A percentile compares a stretch with the other conserved stretches of the same genome.
Evolutionary conservation across 345 rosid genomes (phyloP).

Genomic region (Corchorus olitorius): DNA sequence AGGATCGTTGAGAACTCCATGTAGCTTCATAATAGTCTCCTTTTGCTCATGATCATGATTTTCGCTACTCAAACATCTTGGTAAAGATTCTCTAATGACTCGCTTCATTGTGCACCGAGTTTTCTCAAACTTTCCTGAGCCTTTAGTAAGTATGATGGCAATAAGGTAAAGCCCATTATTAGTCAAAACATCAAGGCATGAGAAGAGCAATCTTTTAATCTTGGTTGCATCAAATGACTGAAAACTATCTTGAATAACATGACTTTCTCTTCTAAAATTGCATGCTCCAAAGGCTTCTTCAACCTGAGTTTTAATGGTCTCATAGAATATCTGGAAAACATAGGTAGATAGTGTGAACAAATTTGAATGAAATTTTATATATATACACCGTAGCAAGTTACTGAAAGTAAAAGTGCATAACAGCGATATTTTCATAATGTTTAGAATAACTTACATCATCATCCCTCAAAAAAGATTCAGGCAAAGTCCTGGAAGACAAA

Average conservation of each 20-base stretch:
- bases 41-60: slow-evolving; percentile 25
- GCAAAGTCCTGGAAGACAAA: slow-evolving; percentile 47
- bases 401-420: not conserved
- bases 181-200: slow-evolving; percentile 55
- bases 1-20: slow-evolving; percentile 50
- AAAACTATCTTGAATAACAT: slow-evolving; percentile 24
- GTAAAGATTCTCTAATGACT: slow-evolving; percentile 48
- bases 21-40: slow-evolving; percentile 40
- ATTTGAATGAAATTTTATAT: not conserved
- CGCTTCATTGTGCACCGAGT: slow-evolving; percentile 61
- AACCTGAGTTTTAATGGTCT: slow-evolving; percentile 51
- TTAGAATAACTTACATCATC: slow-evolving; percentile 70
- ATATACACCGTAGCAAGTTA: not conserved
- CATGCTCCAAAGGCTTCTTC: slow-evolving; percentile 63
- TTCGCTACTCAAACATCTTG: slow-evolving; percentile 22
- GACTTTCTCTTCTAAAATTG: slow-evolving; percentile 27
- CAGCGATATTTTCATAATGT: not conserved
- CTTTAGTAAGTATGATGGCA: slow-evolving; percentile 53
- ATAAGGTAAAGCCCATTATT: slow-evolving; percentile 62
- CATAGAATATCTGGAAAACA: slow-evolving; percentile 62
- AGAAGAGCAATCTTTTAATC: slow-evolving; percentile 36
- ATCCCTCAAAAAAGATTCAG: slow-evolving; percentile 75
- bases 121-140: slow-evolving; percentile 46
- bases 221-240: slow-evolving; percentile 31
- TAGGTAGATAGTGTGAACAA: not conserved